These are phyloP conservation scores for Saitozyma sp. DNA, from an alignment of 768 basidiomycete species.

Conservation along the genomic window DNA sequence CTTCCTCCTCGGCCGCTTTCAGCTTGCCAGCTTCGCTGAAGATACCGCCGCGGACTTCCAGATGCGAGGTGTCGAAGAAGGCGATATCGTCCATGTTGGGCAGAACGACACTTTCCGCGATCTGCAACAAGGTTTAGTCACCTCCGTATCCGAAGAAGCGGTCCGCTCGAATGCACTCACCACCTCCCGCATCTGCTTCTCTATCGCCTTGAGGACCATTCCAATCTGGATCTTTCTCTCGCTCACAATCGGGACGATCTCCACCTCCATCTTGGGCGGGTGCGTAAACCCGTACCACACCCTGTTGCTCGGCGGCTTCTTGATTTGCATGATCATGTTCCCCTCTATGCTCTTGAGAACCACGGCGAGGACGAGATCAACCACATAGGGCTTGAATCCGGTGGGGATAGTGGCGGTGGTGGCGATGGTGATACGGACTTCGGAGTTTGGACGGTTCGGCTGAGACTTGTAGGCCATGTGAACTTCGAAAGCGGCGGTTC, in stretches of 20 bases:
- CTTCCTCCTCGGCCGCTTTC: neutral
- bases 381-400: conserved; percentile 82
- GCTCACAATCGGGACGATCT: conserved; percentile 91
- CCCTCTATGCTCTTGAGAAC: conserved; percentile 88
- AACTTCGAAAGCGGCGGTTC: conserved; percentile 85
- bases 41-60: conserved; percentile 78
- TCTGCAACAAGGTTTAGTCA: conserved; percentile 58
- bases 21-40: conserved; percentile 70
- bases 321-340: conserved; percentile 76
- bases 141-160: neutral
- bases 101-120: conserved; percentile 87
- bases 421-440: conserved; percentile 83
- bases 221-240: conserved; percentile 92
- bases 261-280: conserved; percentile 79
- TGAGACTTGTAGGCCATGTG: conserved; percentile 58
- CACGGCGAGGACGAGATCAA: conserved; percentile 84
- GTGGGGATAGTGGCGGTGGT: conserved; percentile 83
- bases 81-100: conserved; percentile 99
- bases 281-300: conserved; percentile 92
- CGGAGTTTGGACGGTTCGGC: conserved; percentile 67
- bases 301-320: conserved; percentile 90
- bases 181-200: conserved; percentile 81
- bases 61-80: conserved; percentile 74
- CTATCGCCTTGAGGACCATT: conserved; percentile 86
- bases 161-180: conserved; percentile 56